Base-by-base conservation (phyloP, 441 rosid species). In the Francoa sonchifolia region DNA sequence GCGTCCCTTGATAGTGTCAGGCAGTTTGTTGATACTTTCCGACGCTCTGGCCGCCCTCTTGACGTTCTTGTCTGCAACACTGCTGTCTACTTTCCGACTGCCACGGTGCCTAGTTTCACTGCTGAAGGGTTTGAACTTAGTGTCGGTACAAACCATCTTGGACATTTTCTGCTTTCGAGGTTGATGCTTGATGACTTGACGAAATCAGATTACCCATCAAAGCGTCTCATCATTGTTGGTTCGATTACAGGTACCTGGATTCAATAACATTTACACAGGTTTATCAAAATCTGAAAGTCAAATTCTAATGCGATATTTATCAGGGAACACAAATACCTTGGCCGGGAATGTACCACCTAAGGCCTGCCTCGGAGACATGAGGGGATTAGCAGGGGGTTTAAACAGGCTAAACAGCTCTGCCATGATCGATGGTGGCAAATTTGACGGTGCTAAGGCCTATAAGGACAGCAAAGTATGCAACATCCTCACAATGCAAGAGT, bases 391-490 rank as follows among this genome's bases (percentile, higher is more conserved):
- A 0, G 80, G 82, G 3, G 93, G 95, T 11, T 57, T 87, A 47
- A 69, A 65, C 33, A 81, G 79, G 26, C 45, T 63, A 46, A 79
- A 76, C 69, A 69, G 76, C 66, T 70, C 84, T 0, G 34, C 89
- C 6, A 87, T 87, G 97, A 76, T 80, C 19, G 95, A 88, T 25
- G 97, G 97, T 3, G 95, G 87, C 39, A 83, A 77, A 6, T 88
- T 67, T 7, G 97, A 88, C 57, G 95, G 97, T 38, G 97, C 97
- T 21, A 89, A 87, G 59, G 95, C 97, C 43, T 80, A 83, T 59
- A 83, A 83, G 73, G 97, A 80, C 63, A 83, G 95, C 59, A 80
- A 83, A 61, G 95, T 88, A 22, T 88, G 97, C 74, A 83, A 80
- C 54, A 83, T 83, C 95, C 73, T 86, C 13, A 77, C 81, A 16